Conservation (phyloP, 352 stramenopile genomes). For the Thalassiosira exigua region DNA sequence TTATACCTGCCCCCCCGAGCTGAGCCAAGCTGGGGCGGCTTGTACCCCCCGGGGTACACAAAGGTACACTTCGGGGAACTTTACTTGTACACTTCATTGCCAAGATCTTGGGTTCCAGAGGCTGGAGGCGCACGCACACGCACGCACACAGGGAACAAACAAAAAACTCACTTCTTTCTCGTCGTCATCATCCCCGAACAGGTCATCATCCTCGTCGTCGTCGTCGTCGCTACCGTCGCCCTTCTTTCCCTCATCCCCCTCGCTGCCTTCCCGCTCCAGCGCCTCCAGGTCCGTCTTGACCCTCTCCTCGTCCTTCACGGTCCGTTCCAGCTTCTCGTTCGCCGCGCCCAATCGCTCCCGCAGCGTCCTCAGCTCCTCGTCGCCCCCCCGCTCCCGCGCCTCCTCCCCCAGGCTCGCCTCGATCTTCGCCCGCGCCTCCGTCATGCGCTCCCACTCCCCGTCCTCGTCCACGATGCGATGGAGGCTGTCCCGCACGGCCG, state of each 20-base stretch:
- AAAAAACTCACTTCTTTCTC: no score
- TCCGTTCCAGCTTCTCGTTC: constrained; percentile 67
- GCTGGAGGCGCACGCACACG: no score
- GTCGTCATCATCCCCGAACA: constrained; percentile 63
- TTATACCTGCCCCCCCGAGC: no score
- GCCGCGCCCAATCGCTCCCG: constrained; percentile 58
- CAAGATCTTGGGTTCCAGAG: no score
- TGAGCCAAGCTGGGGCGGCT: no score
- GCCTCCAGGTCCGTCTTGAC: constrained; percentile 72
- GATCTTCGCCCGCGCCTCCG: constrained; percentile 70
- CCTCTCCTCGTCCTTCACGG: constrained; percentile 59
- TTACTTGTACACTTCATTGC: no score
- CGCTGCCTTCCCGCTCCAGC: constrained; percentile 48
- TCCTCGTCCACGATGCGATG: constrained; percentile 85
- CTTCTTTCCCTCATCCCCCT: constrained; percentile 62
- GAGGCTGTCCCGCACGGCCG: constrained; percentile 71
- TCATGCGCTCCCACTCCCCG: constrained; percentile 76
- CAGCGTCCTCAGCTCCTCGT: constrained; percentile 49
- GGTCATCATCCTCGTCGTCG: constrained; percentile 76
- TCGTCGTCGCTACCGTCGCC: constrained; percentile 75
- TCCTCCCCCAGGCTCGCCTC: constrained; percentile 62
- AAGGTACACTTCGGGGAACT: no score
- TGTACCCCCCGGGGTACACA: no score
- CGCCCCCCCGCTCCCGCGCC: constrained; percentile 22
- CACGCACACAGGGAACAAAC: no score